A percentile compares a stretch with the other conserved stretches of the same genome.
These are phyloP conservation scores for Polyporus arcularius DNA, from an alignment of 768 basidiomycete species.

Conservation along the genomic window DNA sequence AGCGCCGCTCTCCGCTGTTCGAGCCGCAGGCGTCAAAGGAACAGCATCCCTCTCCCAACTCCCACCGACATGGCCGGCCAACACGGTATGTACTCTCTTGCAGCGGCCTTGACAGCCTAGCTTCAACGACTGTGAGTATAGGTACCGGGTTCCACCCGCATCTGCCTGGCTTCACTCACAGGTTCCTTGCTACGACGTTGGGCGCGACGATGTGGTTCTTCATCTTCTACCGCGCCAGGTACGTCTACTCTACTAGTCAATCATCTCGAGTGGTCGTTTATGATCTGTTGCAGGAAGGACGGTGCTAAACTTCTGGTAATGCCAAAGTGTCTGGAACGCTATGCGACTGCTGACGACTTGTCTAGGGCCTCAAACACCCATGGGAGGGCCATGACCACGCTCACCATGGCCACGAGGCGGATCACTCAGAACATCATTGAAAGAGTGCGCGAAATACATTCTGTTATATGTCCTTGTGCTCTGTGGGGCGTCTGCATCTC, in stretches of 20 bases:
- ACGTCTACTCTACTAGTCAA: conserved; percentile 32
- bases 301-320: conserved; percentile 38
- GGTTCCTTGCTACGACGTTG: conserved; percentile 78
- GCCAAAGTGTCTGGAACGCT: not conserved
- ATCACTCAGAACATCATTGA: conserved; percentile 42
- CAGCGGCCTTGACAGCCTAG: not conserved
- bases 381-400: conserved; percentile 64
- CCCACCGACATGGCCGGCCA: conserved; percentile 31
- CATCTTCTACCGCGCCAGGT: conserved; percentile 96
- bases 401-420: conserved; percentile 42
- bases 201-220: conserved; percentile 99
- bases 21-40: conserved; percentile 16
- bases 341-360: not conserved
- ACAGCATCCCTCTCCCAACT: conserved; percentile 15
- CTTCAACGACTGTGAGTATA: conserved; percentile 23
- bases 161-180: conserved; percentile 74
- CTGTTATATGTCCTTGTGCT: not conserved
- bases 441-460: not conserved
- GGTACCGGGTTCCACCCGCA: conserved; percentile 88
- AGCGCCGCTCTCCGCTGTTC: not conserved
- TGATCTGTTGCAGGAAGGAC: conserved; percentile 37
- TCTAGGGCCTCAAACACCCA: conserved; percentile 48
- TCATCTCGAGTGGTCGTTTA: not conserved
- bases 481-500: not conserved
- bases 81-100: conserved; percentile 21